phyloP scores from a whole-genome alignment of 2,329 filamentous ascomycete species.

The Pestalotiopsis sp. region DNA sequence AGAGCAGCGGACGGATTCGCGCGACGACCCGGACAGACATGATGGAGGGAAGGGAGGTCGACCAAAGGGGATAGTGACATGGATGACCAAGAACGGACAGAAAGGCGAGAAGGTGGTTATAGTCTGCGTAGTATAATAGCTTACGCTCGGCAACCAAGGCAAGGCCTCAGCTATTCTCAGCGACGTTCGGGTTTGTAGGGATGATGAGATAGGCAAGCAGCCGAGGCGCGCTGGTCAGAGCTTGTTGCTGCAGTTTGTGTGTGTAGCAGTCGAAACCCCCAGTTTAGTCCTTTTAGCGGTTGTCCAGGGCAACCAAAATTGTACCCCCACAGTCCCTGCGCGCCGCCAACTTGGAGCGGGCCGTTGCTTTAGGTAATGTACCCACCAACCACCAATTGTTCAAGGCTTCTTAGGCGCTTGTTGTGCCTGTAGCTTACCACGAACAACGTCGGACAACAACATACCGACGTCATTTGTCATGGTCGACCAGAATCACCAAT shows the following conservation, averaged over 20 bases:
- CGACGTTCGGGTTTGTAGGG: not conserved
- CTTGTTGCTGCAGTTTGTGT: not conserved
- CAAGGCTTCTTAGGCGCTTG: no score
- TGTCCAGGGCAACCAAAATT: conserved; percentile 3
- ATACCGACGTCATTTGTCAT: no score
- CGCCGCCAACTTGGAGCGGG: not conserved
- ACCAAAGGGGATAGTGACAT: not conserved
- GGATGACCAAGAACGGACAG: not conserved
- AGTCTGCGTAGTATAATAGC: conserved; percentile 1
- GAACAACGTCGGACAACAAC: no score
- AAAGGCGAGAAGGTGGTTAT: not conserved
- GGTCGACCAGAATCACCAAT: no score
- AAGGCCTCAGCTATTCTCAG: not conserved
- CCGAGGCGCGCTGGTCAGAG: not conserved
- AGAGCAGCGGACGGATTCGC: conserved; percentile 84
- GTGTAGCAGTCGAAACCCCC: not conserved
- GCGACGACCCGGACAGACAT: conserved; percentile 86
- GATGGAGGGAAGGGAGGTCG: conserved; percentile 6
- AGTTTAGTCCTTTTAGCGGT: not conserved
- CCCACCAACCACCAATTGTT: not conserved
- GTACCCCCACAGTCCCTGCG: not conserved
- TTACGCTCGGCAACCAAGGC: not conserved
- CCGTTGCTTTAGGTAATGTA: not conserved
- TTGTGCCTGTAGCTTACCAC: no score
- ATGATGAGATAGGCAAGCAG: not conserved